Evolutionary conservation across 441 rosid genomes (phyloP).

Genomic region (Dalechampia spathulata): DNA sequence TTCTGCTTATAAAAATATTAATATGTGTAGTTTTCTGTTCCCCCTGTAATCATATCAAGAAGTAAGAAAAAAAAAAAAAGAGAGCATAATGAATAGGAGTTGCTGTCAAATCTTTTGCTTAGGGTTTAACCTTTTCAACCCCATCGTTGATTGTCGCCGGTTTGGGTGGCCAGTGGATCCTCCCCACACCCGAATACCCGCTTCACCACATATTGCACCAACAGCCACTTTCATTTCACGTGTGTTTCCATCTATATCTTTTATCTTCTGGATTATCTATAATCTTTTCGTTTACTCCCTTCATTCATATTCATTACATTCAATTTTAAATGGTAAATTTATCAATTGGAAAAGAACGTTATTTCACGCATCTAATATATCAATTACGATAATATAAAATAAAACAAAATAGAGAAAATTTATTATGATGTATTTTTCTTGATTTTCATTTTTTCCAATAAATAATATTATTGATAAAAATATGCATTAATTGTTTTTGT

Average conservation of each 20-base stretch:
- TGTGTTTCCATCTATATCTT: background rate
- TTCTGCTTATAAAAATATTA: background rate
- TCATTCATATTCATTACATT: no score
- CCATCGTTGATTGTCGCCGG: slow-evolving; percentile 71
- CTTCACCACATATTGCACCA: slow-evolving; percentile 60
- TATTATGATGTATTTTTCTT: no score
- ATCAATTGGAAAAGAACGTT: no score
- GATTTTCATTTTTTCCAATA: slow-evolving; percentile 1
- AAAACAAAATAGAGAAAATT: no score
- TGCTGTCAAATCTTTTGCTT: slow-evolving; percentile 40
- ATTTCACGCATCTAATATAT: no score
- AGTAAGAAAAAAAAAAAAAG: background rate
- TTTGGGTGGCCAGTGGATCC: slow-evolving; percentile 45
- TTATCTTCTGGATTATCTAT: slow-evolving; percentile 35
- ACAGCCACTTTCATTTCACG: no score
- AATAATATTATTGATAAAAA: no score
- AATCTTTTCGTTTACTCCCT: no score
- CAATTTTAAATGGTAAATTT: no score
- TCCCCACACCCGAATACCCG: slow-evolving; percentile 28
- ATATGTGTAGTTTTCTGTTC: slow-evolving; percentile 10
- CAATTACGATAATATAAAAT: no score
- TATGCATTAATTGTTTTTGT: no score
- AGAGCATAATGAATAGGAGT: slow-evolving; percentile 25
- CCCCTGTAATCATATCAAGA: slow-evolving; percentile 6
- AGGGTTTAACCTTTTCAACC: slow-evolving; percentile 61